Conservation (phyloP, 768 basidiomycete genomes). For the Leccinum rimulosum region DNA sequence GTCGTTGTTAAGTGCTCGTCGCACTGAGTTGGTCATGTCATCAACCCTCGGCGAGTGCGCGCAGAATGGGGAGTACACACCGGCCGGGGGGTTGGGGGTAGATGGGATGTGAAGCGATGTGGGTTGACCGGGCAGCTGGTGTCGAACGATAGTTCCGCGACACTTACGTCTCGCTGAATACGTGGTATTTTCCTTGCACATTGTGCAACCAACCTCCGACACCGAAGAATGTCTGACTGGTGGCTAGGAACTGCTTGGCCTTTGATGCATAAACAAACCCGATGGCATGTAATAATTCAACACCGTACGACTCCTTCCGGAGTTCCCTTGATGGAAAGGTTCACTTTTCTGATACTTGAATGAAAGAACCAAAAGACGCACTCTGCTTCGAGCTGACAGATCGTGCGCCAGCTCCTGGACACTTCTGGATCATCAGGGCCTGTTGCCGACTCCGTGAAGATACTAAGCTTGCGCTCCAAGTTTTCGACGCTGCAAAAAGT, state of each 20-base stretch:
- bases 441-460: conserved; percentile 82
- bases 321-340: conserved; percentile 58
- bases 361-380: conserved; percentile 37
- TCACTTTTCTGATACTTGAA: conserved; percentile 3
- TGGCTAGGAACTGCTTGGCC: conserved; percentile 79
- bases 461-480: conserved; percentile 76
- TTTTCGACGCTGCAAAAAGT: conserved; percentile 50
- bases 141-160: background rate
- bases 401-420: conserved; percentile 67
- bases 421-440: conserved; percentile 70
- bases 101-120: no score
- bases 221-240: conserved; percentile 65
- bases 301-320: conserved; percentile 82
- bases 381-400: conserved; percentile 82
- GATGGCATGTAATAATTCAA: conserved; percentile 80
- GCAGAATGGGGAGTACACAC: no score
- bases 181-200: conserved; percentile 88
- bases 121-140: no score
- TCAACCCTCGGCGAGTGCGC: no score
- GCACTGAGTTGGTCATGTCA: no score
- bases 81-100: no score
- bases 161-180: conserved; percentile 88
- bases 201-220: conserved; percentile 94
- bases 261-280: conserved; percentile 85
- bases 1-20: no score